Evolutionary conservation across 208 protist species (phyloP), one percentile per base, ranked within the genome.

Genomic region (Phytomonas sp.): DNA sequence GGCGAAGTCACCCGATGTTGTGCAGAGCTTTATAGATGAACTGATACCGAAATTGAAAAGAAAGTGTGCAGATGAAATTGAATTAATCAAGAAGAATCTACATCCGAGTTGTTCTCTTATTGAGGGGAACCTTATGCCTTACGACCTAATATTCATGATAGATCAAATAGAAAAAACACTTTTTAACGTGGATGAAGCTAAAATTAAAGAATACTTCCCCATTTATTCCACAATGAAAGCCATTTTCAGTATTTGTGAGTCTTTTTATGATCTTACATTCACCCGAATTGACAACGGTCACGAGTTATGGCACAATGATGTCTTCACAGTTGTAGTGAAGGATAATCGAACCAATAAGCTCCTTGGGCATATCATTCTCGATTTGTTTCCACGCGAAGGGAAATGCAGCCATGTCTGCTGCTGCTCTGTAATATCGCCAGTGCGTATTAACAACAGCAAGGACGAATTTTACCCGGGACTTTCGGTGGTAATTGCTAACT

Each of bases 351-450:
- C 73, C 63, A 78, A 75, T 31, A 71, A 78, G 26, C 62, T 79
- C n/a, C 79, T 93, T 65, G 90, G 90, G 36, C 79, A 87, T 74
- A 86, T 95, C 76, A 82, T 95, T 31, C 72, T 92, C 42, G 90
- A 95, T 70, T 73, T 95, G 23, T 95, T 92, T 76, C 90, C 90
- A 11, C 81, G 90, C 59, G 87, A 95, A 45, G 90, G 90, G 29
- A 95, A 95, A 73, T 95, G 78, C 63, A 81, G 80, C 2, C 90
- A 95, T 73, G 90, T 84, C 59, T 95, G 90, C 74, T 93, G 87
- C 66, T 77, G 86, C 76, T 85, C 86, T 7, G 81, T 92, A 0
- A 82, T 95, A 29, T 87, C 90, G 29, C 86, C 87, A 23, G 82
- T 86, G 31, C 80, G 82, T 29, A 37, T 83, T 49, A 0, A 82